Evolutionary conservation across 2,329 filamentous ascomycete species (phyloP), one percentile per base, ranked within the genome.

Genomic region (Colletotrichum incanum): DNA sequence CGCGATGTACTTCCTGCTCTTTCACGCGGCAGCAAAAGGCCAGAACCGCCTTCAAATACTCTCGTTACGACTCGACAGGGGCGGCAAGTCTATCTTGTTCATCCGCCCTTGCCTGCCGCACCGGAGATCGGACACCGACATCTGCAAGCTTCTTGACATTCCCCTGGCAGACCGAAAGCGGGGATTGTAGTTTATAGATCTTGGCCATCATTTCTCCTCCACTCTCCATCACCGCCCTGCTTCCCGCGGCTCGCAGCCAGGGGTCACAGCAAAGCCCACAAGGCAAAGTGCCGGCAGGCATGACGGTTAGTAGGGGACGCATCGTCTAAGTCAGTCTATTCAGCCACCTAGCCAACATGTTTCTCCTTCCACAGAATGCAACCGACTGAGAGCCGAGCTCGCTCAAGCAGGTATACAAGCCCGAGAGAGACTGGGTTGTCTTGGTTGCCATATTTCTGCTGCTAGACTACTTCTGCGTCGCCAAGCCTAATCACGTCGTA

Each of bases 401-500:
- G 34, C 28, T 8, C 6, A 37, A 14, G 12, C 34, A 41, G n/a
- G 37, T 26, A 18, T 20, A 20, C n/a, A 58, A 41, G 23, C 7
- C 8, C 14, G 55, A 2, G 39, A 31, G 28, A 20, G 45, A 43
- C 56, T 31, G 26, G 37, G n/a, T 45, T 45, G 39, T 45, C 14
- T 26, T 34, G 26, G 68, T n/a, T 60, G 26, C 14, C 18, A 1
- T 26, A 14, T 47, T 62, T 49, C 20, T 37, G 26, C 14, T 52
- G 56, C 18, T 54, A 49, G 52, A 26, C 54, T 39, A 20, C 34
- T 54, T 34, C 26, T 31, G 61, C 37, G 12, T 41, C 54, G 70
- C 70, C 70, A 65, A 72, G 65, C 23, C 47, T 28, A 4, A 65
- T 59, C 54, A 70, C 70, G 59, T 47, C 47, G 70, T 70, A 72